Evolutionary conservation across 1,284 basidiomycete species (phyloP).

Genomic region (Moesziomyces parantarcticus): DNA sequence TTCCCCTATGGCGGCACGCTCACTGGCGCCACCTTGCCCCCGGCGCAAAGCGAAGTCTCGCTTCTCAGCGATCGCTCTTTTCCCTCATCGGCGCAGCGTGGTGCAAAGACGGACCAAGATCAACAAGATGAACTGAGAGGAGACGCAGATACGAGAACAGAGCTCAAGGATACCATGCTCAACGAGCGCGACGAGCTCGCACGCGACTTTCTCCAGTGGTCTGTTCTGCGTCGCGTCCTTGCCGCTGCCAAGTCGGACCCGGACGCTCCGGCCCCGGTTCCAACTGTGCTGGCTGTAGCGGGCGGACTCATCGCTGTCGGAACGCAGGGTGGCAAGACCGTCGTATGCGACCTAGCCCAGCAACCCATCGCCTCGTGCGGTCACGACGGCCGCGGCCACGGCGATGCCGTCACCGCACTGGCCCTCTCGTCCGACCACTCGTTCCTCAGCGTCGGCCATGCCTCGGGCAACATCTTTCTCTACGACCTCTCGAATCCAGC

Average conservation of each 20-base stretch:
- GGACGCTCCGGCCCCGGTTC: constrained; percentile 72
- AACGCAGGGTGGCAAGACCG: constrained; percentile 79
- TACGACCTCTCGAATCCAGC: constrained; percentile 81
- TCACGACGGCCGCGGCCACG: constrained; percentile 34
- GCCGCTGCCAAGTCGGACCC: constrained; percentile 73
- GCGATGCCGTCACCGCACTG: constrained; percentile 83
- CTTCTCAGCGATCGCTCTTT: constrained; percentile 31
- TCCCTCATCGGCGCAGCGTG: constrained; percentile 10
- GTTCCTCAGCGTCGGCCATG: constrained; percentile 88
- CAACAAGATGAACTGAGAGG: background rate
- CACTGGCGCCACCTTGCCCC: constrained; percentile 15
- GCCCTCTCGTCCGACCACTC: constrained; percentile 93
- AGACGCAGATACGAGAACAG: background rate
- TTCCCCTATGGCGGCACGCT: constrained; percentile 34
- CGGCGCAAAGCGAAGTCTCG: constrained; percentile 24
- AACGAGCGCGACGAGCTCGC: constrained; percentile 65
- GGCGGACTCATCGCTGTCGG: constrained; percentile 92
- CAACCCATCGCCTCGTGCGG: constrained; percentile 68
- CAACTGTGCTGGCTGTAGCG: constrained; percentile 80
- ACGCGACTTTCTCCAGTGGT: constrained; percentile 81
- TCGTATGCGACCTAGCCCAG: constrained; percentile 88
- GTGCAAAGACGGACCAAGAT: background rate
- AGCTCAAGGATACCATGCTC: constrained; percentile 29
- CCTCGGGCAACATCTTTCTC: constrained; percentile 84
- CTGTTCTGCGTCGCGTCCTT: constrained; percentile 77